These are phyloP conservation scores for Pythium oligandrum DNA, from an alignment of 352 stramenopile genomes.

Conservation along the genomic window DNA sequence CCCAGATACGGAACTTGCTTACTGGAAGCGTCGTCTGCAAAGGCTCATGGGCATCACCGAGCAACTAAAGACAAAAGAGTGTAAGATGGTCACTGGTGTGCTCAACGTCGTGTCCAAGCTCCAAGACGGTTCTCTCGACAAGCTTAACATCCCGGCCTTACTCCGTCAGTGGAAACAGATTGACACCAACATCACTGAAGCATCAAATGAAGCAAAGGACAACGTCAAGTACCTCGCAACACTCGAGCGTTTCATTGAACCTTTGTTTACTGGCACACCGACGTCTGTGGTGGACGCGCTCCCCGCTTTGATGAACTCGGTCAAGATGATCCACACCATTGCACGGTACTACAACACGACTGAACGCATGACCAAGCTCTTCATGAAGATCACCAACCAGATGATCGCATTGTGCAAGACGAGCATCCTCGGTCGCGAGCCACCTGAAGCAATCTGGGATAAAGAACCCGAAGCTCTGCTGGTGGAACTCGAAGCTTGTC, in stretches of 20 bases:
- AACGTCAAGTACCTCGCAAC: slow-evolving; percentile 86
- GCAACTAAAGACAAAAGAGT: slow-evolving; percentile 87
- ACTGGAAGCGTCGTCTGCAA: slow-evolving; percentile 82
- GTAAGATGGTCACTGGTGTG: slow-evolving; percentile 81
- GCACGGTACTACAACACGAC: slow-evolving; percentile 88
- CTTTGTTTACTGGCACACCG: slow-evolving; percentile 62
- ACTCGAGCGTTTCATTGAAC: slow-evolving; percentile 83
- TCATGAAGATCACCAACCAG: slow-evolving; percentile 90
- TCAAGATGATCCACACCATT: slow-evolving; percentile 91
- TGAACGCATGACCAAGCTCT: slow-evolving; percentile 87
- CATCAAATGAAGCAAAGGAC: slow-evolving; percentile 80
- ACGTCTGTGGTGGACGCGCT: slow-evolving; percentile 64
- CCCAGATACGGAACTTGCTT: slow-evolving; percentile 81
- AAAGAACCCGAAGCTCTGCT: slow-evolving; percentile 69
- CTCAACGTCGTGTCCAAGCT: slow-evolving; percentile 82
- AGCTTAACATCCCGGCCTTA: slow-evolving; percentile 52
- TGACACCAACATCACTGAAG: slow-evolving; percentile 84
- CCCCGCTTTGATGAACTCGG: slow-evolving; percentile 84
- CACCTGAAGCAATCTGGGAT: slow-evolving; percentile 66
- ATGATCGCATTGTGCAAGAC: slow-evolving; percentile 84
- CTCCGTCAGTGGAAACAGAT: slow-evolving; percentile 86
- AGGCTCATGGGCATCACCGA: slow-evolving; percentile 85
- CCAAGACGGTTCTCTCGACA: slow-evolving; percentile 57
- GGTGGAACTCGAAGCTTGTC: slow-evolving; percentile 61
- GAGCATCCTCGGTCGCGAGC: slow-evolving; percentile 49